Evolutionary conservation across 2,329 filamentous ascomycete species (phyloP).

Genomic region (Sphaerulina vaccinii): DNA sequence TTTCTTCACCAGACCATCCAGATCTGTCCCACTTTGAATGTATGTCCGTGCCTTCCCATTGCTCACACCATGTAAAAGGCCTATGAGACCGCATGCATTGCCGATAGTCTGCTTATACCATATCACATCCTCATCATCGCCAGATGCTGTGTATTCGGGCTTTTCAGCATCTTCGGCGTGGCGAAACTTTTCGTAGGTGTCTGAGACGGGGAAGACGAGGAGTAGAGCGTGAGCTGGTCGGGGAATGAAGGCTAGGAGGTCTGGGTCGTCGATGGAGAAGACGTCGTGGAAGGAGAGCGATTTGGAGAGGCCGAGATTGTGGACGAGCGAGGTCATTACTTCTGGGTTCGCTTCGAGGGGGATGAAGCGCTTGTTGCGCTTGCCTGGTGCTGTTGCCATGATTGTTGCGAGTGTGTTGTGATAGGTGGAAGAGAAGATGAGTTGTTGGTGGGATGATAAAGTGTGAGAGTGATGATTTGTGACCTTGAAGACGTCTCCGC

Average conservation of each 20-base stretch:
- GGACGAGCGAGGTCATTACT: slow-evolving; percentile 80
- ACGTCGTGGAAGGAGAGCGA: slow-evolving; percentile 82
- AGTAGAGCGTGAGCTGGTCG: slow-evolving; percentile 85
- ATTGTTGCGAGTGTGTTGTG: not conserved
- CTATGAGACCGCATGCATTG: slow-evolving; percentile 91
- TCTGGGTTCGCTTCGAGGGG: slow-evolving; percentile 71
- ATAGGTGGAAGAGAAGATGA: not conserved
- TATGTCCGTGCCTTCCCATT: slow-evolving; percentile 71
- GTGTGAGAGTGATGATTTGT: not conserved
- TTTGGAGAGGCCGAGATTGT: slow-evolving; percentile 78
- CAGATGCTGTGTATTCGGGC: slow-evolving; percentile 65
- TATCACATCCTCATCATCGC: slow-evolving; percentile 70
- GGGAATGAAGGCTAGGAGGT: slow-evolving; percentile 81
- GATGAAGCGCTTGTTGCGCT: slow-evolving; percentile 17
- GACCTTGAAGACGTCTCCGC: too few species aligned
- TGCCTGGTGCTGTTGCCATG: slow-evolving; percentile 11
- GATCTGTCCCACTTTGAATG: slow-evolving; percentile 57
- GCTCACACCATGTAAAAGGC: slow-evolving; percentile 73
- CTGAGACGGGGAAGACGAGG: slow-evolving; percentile 84
- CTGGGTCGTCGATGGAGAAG: slow-evolving; percentile 82
- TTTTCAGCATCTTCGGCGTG: slow-evolving; percentile 67
- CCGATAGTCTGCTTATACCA: slow-evolving; percentile 97
- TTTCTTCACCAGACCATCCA: slow-evolving; percentile 64
- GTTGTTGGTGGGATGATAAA: not conserved
- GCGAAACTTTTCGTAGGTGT: slow-evolving; percentile 75